Base-by-base conservation (phyloP, 345 rosid genomes). In the Laguncularia racemosa region DNA sequence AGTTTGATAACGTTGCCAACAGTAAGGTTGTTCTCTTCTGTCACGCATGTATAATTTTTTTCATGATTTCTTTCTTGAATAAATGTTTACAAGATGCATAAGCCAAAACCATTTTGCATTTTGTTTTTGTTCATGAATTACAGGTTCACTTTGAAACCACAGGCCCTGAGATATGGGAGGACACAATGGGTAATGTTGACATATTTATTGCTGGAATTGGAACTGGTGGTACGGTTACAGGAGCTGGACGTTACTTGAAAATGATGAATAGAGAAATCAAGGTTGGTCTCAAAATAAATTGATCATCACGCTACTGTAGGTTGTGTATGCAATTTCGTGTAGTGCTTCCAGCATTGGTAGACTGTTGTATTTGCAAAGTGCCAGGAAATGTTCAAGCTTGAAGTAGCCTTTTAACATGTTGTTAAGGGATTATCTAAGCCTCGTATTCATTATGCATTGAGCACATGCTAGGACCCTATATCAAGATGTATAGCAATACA, bases 91-190 rank as follows among this genome's bases (percentile, higher is more conserved):
- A 33, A 33, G 40, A 23, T 33, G 40, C 6, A 33, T 33, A 33
- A 33, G 40, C 40, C 40, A 43, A 60, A 2, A 20, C 28, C 52
- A 5, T 3, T 21, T 13, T 44, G 6, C 17, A 12, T 53, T 28
- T 13, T 58, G 57, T 13, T 14, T 57, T 21, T 12, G 47, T 65
- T 47, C 49, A 33, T 55, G 55, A 67, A 66, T 57, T 76, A 73
- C 81, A 91, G 96, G 72, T 84, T 38, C 96, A 91, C 70, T 89
- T 84, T 59, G 93, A 92, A 68, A 86, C 89, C 54, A 92, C 96
- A 20, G 96, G 98, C 62, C 96, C 95, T 49, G 98, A 92, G 71
- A 86, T 92, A 23, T 92, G 95, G 98, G 86, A 83, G 64, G 98
- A 89, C 74, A 89, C 98, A 51, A 60, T 76, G 71, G 86, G 86